Percentiles rank a stretch among this genome's conserved stretches.
Evolutionary conservation across 108 stramenopile species (phyloP).

Genomic region (Parietichytrium sp.): DNA sequence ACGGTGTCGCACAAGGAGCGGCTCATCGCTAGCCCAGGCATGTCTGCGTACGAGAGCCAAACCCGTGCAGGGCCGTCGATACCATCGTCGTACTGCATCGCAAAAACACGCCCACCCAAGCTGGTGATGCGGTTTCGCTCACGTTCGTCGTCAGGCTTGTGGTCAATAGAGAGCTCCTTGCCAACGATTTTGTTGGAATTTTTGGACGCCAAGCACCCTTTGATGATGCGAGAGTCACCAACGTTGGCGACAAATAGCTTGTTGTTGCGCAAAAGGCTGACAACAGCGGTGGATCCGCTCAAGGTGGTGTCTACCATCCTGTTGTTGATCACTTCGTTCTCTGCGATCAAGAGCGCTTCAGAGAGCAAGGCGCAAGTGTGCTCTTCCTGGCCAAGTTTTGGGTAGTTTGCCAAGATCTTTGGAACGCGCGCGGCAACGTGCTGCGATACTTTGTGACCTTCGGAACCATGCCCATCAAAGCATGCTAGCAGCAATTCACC

Average conservation of each 20-base stretch:
- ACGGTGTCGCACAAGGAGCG: slow-evolving; percentile 93
- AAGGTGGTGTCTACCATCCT: slow-evolving; percentile 89
- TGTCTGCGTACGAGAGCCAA: slow-evolving; percentile 97
- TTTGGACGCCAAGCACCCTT: not conserved
- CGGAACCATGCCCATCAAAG: slow-evolving; percentile 96
- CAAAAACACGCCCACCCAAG: slow-evolving; percentile 92
- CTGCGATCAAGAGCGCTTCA: slow-evolving; percentile 82
- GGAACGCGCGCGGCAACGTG: slow-evolving; percentile 82
- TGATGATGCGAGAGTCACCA: slow-evolving; percentile 84
- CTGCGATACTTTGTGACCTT: slow-evolving; percentile 88
- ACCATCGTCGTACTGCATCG: slow-evolving; percentile 97
- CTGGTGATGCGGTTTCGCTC: slow-evolving; percentile 91
- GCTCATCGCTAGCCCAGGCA: slow-evolving; percentile 96
- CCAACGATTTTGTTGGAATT: slow-evolving; percentile 53
- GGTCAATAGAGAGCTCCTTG: slow-evolving; percentile 84
- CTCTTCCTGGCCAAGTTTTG: slow-evolving; percentile 73
- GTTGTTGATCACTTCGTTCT: slow-evolving; percentile 79
- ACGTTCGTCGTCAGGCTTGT: slow-evolving; percentile 93
- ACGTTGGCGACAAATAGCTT: slow-evolving; percentile 84
- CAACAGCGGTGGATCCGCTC: slow-evolving; percentile 89
- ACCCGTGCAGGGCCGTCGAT: slow-evolving; percentile 97
- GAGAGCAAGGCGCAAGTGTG: slow-evolving; percentile 55
- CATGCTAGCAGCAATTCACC: slow-evolving; percentile 85
- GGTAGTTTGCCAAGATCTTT: slow-evolving; percentile 80
- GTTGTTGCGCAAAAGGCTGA: slow-evolving; percentile 85